Percentiles rank a stretch among this genome's conserved stretches.
Evolutionary conservation across 768 basidiomycete genomes (phyloP).

Genomic region (Russula olivacea): DNA sequence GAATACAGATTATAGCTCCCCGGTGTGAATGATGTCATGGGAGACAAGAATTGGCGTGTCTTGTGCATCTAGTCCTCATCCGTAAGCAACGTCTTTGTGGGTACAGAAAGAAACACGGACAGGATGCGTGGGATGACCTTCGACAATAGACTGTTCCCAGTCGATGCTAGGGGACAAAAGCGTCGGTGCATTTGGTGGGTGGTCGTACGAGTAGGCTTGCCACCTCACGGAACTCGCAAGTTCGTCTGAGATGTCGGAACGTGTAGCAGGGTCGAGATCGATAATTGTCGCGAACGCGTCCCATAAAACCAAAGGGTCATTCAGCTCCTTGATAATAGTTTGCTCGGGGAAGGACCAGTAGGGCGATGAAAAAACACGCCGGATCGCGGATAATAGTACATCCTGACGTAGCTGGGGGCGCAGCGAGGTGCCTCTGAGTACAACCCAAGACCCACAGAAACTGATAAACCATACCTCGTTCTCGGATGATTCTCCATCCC

Average conservation of each 20-base stretch:
- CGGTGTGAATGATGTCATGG: conserved; percentile 41
- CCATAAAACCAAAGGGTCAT: conserved; percentile 41
- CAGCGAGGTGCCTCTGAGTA: not conserved
- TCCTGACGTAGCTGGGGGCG: not conserved
- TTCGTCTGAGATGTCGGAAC: conserved; percentile 42
- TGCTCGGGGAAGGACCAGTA: conserved; percentile 6
- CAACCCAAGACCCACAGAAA: not conserved
- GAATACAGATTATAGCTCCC: conserved; percentile 47
- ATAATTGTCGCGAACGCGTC: conserved; percentile 36
- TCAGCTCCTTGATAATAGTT: not conserved
- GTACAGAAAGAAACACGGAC: conserved; percentile 30
- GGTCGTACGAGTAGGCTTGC: conserved; percentile 48
- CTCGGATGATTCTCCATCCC: conserved; percentile 27
- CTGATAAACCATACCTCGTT: not conserved
- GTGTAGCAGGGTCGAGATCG: conserved; percentile 33
- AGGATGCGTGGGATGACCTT: conserved; percentile 56
- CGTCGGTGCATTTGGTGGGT: conserved; percentile 42
- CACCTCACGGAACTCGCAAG: conserved; percentile 47
- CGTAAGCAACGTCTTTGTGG: not conserved
- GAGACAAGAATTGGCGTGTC: conserved; percentile 46
- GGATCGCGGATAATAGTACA: conserved; percentile 1
- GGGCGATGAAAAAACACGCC: not conserved
- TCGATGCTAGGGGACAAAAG: conserved; percentile 45
- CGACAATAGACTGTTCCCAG: conserved; percentile 58
- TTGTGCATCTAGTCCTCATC: conserved; percentile 48